phyloP scores from a whole-genome alignment of 2,329 filamentous ascomycete species.

The Magnaporthiopsis incrustans region DNA sequence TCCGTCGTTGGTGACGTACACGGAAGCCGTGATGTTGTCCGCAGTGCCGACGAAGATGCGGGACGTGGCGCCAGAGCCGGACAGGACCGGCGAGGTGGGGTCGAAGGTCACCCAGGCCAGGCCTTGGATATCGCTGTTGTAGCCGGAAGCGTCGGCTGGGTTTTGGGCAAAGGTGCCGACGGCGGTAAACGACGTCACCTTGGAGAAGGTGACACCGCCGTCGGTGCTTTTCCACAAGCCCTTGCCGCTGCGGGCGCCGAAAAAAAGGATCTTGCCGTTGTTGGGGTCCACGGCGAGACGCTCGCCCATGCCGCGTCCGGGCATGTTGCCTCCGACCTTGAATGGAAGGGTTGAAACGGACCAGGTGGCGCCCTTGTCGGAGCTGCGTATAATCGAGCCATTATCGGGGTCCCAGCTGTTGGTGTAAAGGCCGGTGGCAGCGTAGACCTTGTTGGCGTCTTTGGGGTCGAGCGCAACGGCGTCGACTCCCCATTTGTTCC shows the following conservation, averaged over 20 bases:
- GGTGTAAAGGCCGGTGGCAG: slow-evolving; percentile 51
- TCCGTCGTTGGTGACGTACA: slow-evolving; percentile 46
- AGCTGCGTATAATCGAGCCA: slow-evolving; percentile 45
- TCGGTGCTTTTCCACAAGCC: slow-evolving; percentile 52
- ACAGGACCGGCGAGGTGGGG: slow-evolving; percentile 34
- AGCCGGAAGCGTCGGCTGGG: slow-evolving; percentile 34
- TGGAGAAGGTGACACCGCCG: slow-evolving; percentile 43
- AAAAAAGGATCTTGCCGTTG: slow-evolving; percentile 48
- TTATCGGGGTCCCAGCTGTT: slow-evolving; percentile 50
- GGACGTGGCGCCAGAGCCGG: slow-evolving; percentile 36
- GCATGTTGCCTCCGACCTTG: slow-evolving; percentile 56
- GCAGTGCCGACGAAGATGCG: slow-evolving; percentile 50
- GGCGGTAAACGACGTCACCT: slow-evolving; percentile 43
- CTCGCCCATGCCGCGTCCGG: slow-evolving; percentile 51
- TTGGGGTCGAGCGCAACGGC: slow-evolving; percentile 48
- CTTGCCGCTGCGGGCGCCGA: slow-evolving; percentile 50
- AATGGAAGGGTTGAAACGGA: slow-evolving; percentile 40
- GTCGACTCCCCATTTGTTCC: slow-evolving; percentile 50
- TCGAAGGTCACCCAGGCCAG: slow-evolving; percentile 48
- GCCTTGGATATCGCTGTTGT: slow-evolving; percentile 37
- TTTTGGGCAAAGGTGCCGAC: slow-evolving; percentile 40
- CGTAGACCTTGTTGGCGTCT: slow-evolving; percentile 42
- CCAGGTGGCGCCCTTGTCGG: slow-evolving; percentile 47
- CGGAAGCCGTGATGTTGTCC: slow-evolving; percentile 41
- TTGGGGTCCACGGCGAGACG: slow-evolving; percentile 50